phyloP scores from a whole-genome alignment of 768 basidiomycete genomes.

The Leccinellum rugosiceps region DNA sequence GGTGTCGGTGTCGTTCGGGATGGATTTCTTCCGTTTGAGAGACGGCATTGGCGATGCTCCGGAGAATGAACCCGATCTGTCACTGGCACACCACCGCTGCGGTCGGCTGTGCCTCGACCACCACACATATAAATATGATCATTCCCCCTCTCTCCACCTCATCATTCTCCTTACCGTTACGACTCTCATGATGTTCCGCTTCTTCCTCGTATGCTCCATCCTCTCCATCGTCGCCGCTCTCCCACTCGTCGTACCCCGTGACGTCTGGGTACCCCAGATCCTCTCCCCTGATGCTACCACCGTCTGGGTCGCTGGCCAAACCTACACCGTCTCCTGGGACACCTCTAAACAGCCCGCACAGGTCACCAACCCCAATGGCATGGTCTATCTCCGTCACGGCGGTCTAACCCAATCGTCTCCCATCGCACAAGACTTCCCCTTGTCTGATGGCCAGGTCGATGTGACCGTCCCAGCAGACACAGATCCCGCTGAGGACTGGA shows the following conservation, averaged over 20 bases:
- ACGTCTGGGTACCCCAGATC: constrained; percentile 48
- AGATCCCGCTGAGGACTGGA: constrained; percentile 38
- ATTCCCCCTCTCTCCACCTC: background rate
- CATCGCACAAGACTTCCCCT: constrained; percentile 38
- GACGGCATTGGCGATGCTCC: constrained; percentile 27
- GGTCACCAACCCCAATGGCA: constrained; percentile 47
- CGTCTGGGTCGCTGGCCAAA: constrained; percentile 41
- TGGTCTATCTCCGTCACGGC: constrained; percentile 40
- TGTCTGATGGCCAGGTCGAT: constrained; percentile 33
- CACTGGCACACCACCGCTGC: too few species aligned
- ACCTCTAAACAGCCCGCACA: constrained; percentile 38
- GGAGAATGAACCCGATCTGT: constrained; percentile 8
- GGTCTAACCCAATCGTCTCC: constrained; percentile 30
- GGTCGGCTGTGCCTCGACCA: background rate
- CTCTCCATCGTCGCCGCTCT: constrained; percentile 28
- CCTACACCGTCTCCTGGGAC: constrained; percentile 47
- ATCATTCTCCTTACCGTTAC: constrained; percentile 8
- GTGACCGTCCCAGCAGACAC: constrained; percentile 40
- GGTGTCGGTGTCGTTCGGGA: background rate
- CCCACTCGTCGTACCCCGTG: constrained; percentile 35
- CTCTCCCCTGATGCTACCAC: constrained; percentile 33
- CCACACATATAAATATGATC: constrained; percentile 2
- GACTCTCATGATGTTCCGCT: constrained; percentile 18
- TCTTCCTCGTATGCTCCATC: constrained; percentile 19
- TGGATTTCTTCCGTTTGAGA: constrained; percentile 31